These are phyloP conservation scores for Antrodiella citrinella DNA, from an alignment of 768 basidiomycete genomes.

Conservation along the genomic window DNA sequence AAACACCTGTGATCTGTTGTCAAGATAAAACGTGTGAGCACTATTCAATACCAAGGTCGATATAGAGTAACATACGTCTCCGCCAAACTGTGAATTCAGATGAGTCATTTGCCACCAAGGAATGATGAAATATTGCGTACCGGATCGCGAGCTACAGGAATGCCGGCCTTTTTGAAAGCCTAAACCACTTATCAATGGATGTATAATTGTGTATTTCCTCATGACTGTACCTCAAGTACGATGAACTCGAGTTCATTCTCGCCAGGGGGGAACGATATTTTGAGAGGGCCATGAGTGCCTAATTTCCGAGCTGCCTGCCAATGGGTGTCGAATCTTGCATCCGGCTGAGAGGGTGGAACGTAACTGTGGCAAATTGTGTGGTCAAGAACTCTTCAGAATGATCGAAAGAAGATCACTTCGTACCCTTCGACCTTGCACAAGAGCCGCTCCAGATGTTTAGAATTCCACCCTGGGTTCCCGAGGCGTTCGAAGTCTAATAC, in stretches of 20 bases:
- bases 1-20: background rate
- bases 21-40: background rate
- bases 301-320: background rate
- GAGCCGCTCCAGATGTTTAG: conserved; percentile 15
- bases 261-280: background rate
- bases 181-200: background rate
- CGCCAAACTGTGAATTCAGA: background rate
- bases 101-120: background rate
- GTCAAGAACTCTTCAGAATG: background rate
- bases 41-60: background rate
- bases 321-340: background rate
- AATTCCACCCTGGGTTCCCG: conserved; percentile 22
- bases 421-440: conserved; percentile 17
- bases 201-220: background rate
- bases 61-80: background rate
- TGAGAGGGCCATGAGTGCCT: background rate
- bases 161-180: background rate
- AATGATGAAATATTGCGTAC: background rate
- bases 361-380: background rate
- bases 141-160: background rate
- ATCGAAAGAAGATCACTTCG: background rate
- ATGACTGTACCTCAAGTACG: background rate
- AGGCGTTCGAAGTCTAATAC: conserved; percentile 17
- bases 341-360: background rate
- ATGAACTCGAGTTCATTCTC: conserved; percentile 4